Evolutionary conservation across 257 asterid species (phyloP).

Genomic region (Solanum lignicaule): DNA sequence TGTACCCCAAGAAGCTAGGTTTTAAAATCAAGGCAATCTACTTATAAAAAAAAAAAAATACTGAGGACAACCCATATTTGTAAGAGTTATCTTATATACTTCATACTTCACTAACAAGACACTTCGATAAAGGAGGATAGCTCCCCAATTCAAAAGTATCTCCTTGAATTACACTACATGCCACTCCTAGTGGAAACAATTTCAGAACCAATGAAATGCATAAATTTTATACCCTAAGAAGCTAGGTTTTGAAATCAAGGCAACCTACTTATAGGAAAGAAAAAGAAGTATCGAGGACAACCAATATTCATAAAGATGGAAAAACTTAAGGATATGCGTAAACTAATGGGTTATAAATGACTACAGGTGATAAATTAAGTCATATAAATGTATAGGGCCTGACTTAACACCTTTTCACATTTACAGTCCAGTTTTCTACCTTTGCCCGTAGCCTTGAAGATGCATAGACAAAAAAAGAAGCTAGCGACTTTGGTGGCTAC

Average conservation of each 20-base stretch:
- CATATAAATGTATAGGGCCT: background rate
- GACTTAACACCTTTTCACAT: background rate
- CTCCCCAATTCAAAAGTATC: background rate
- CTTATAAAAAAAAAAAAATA: background rate
- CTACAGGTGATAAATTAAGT: background rate
- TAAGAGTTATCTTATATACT: background rate
- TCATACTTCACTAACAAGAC: background rate
- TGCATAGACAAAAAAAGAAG: background rate
- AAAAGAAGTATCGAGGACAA: background rate
- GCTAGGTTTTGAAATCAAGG: background rate
- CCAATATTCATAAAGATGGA: background rate
- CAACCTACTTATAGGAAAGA: background rate
- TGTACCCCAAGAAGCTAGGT: background rate
- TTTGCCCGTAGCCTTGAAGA: background rate
- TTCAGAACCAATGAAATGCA: background rate
- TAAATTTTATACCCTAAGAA: background rate
- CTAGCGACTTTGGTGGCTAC: background rate
- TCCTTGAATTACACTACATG: background rate
- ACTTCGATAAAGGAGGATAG: background rate
- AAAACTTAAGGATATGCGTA: background rate
- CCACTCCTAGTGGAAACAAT: background rate
- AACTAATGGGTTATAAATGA: background rate
- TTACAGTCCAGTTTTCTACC: background rate
- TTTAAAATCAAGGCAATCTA: background rate
- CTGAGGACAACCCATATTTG: background rate